These are phyloP conservation scores for Groenewaldozyma sp. DNA, from an alignment of 1,139 yeast genomes.

Conservation along the genomic window DNA sequence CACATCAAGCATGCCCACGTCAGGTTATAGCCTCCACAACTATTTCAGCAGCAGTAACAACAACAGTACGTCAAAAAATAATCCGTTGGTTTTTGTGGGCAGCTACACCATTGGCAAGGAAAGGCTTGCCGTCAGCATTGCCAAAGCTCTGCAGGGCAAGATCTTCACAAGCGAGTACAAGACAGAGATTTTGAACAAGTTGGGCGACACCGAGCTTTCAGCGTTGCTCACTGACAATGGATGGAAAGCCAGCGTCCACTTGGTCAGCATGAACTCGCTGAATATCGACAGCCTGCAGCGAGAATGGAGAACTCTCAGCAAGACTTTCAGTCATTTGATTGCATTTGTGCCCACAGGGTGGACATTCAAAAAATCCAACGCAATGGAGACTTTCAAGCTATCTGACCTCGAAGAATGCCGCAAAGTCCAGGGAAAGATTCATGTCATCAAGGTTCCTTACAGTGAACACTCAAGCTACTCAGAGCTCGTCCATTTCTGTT, in stretches of 20 bases:
- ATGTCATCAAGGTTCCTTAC: constrained; percentile 66
- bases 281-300: constrained; percentile 29
- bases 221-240: constrained; percentile 37
- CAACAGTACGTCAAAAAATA: constrained; percentile 6
- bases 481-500: constrained; percentile 61
- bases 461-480: constrained; percentile 89
- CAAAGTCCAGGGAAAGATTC: constrained; percentile 24
- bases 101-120: constrained; percentile 92
- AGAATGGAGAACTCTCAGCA: constrained; percentile 19
- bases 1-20: constrained; percentile 8
- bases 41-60: constrained; percentile 13
- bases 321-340: constrained; percentile 24
- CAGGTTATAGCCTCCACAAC: constrained; percentile 13
- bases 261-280: constrained; percentile 52
- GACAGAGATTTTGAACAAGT: constrained; percentile 36
- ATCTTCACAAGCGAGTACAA: constrained; percentile 44
- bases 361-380: constrained; percentile 38
- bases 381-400: constrained; percentile 17
- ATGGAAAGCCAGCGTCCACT: constrained; percentile 50
- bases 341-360: constrained; percentile 71
- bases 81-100: constrained; percentile 61
- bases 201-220: constrained; percentile 34
- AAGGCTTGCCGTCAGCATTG: constrained; percentile 62
- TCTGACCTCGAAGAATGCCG: constrained; percentile 25
- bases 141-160: constrained; percentile 43